phyloP scores from a whole-genome alignment of 129 eudicot species.

The Artemisia tridentata region DNA sequence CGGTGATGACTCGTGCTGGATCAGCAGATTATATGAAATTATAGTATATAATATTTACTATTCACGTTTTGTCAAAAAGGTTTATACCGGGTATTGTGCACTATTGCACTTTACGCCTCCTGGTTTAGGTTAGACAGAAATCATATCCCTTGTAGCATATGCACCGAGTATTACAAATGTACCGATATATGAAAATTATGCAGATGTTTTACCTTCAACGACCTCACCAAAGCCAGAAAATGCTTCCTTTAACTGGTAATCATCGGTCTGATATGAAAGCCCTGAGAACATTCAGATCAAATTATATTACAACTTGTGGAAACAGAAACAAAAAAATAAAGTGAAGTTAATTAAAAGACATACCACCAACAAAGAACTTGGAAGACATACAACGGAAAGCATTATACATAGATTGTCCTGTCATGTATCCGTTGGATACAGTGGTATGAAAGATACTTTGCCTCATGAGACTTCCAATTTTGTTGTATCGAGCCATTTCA shows the following conservation, averaged over 20 bases:
- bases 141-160: too few species aligned
- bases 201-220: conserved; percentile 43
- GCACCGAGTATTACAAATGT: too few species aligned
- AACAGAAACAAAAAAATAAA: neutral
- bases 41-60: too few species aligned
- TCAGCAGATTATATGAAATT: neutral
- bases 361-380: conserved; percentile 81
- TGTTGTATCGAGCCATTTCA: conserved; percentile 59
- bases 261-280: conserved; percentile 29
- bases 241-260: conserved; percentile 27
- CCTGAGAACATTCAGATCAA: conserved; percentile 28
- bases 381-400: conserved; percentile 63
- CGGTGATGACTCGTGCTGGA: conserved; percentile 54
- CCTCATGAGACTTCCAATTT: conserved; percentile 52
- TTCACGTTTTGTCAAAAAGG: too few species aligned
- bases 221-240: conserved; percentile 27
- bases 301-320: neutral
- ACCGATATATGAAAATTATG: too few species aligned
- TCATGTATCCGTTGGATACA: conserved; percentile 16
- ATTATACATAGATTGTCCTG: conserved; percentile 42
- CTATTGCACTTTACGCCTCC: too few species aligned
- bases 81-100: too few species aligned
- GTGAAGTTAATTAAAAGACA: neutral
- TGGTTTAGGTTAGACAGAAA: too few species aligned
- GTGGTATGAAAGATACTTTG: conserved; percentile 38